Percentiles rank a stretch among this genome's conserved stretches.
Conservation (phyloP, 768 basidiomycete genomes). For the Suillus americanus region DNA sequence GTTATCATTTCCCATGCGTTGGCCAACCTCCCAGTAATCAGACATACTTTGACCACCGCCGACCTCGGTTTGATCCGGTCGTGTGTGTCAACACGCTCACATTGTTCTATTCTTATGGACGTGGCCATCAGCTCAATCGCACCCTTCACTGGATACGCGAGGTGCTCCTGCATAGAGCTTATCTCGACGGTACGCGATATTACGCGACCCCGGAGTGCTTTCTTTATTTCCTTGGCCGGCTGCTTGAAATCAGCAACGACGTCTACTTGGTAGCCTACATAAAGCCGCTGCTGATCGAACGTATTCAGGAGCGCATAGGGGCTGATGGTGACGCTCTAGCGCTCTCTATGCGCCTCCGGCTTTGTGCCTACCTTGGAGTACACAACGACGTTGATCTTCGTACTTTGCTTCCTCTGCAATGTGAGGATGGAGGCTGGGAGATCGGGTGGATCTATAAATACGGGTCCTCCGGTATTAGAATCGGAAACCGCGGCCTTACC, state of each 20-base stretch:
- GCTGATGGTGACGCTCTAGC: conserved; percentile 51
- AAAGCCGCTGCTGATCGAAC: conserved; percentile 41
- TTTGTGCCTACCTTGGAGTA: conserved; percentile 41
- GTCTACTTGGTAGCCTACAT: conserved; percentile 34
- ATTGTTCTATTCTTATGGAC: conserved; percentile 50
- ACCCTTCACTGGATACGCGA: conserved; percentile 51
- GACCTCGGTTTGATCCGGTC: conserved; percentile 53
- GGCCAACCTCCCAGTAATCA: conserved; percentile 17
- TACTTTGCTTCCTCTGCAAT: conserved; percentile 45
- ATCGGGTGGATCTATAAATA: conserved; percentile 59
- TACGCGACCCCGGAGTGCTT: conserved; percentile 54
- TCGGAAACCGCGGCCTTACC: conserved; percentile 55
- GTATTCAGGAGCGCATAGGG: conserved; percentile 51
- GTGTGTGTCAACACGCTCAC: conserved; percentile 51
- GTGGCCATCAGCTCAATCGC: conserved; percentile 42
- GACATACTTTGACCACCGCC: conserved; percentile 53
- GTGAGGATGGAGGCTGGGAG: conserved; percentile 56
- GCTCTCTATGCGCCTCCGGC: conserved; percentile 55
- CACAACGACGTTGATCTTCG: conserved; percentile 44
- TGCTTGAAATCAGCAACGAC: conserved; percentile 37
- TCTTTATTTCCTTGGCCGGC: conserved; percentile 49
- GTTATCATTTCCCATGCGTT: neutral
- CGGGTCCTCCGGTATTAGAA: conserved; percentile 44
- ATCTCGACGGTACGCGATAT: conserved; percentile 55
- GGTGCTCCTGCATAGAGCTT: conserved; percentile 51